phyloP scores from a whole-genome alignment of 345 rosid species.

The Corchorus olitorius region DNA sequence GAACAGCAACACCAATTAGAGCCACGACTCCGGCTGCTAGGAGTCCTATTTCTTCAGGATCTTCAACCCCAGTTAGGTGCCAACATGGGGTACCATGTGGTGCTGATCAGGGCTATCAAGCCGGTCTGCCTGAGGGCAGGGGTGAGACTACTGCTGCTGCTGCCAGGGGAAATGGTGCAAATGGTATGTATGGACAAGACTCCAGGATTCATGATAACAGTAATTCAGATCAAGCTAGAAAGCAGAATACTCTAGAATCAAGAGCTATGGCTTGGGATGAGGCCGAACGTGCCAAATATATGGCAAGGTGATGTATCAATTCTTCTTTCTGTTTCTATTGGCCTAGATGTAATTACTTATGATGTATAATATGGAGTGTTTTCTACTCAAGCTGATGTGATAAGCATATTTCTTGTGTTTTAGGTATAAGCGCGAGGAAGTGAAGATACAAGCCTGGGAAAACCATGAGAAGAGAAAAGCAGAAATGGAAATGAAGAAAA shows the following conservation, averaged over 20 bases:
- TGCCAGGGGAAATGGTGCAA: slow-evolving; percentile 20
- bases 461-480: slow-evolving; percentile 94
- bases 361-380: background rate
- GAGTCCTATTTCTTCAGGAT: slow-evolving; percentile 82
- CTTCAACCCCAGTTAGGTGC: slow-evolving; percentile 70
- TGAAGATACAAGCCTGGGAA: slow-evolving; percentile 96
- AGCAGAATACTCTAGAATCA: slow-evolving; percentile 58
- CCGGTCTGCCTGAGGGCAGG: slow-evolving; percentile 27
- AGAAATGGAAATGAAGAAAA: slow-evolving; percentile 90
- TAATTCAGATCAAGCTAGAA: slow-evolving; percentile 35
- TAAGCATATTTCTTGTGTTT: background rate
- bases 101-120: slow-evolving; percentile 27
- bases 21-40: slow-evolving; percentile 72
- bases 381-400: slow-evolving; percentile 12
- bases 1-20: slow-evolving; percentile 81
- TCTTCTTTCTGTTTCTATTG: background rate
- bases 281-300: slow-evolving; percentile 87
- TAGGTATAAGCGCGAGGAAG: slow-evolving; percentile 92
- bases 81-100: slow-evolving; percentile 32
- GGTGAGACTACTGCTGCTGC: slow-evolving; percentile 27
- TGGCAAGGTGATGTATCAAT: slow-evolving; percentile 64
- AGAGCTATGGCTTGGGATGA: slow-evolving; percentile 92
- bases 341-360: background rate
- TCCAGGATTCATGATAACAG: slow-evolving; percentile 23
- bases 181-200: background rate